phyloP scores from a whole-genome alignment of 768 basidiomycete genomes.

The Boletus rufocinnamomeus region DNA sequence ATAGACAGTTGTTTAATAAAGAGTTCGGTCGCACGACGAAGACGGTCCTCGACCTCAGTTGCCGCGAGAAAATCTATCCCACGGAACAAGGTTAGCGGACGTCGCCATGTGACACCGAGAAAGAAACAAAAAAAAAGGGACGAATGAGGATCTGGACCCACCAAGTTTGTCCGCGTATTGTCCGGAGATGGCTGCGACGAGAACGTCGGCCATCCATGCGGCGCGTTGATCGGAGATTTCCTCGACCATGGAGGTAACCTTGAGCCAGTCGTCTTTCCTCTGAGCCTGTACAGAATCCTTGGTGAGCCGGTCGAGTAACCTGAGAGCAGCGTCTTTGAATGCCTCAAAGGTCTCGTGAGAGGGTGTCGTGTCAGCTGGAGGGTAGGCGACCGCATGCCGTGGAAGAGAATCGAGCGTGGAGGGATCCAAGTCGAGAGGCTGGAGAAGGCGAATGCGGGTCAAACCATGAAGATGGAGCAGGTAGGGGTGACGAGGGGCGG shows the following conservation, averaged over 20 bases:
- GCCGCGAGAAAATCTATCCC: slow-evolving; percentile 60
- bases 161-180: slow-evolving; percentile 76
- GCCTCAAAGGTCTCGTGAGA: slow-evolving; percentile 56
- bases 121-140: neutral
- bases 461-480: slow-evolving; percentile 73
- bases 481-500: slow-evolving; percentile 54
- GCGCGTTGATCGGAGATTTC: slow-evolving; percentile 64
- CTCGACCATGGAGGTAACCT: slow-evolving; percentile 71
- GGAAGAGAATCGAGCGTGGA: slow-evolving; percentile 36
- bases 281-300: slow-evolving; percentile 44
- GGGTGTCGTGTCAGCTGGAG: slow-evolving; percentile 43
- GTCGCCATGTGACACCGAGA: neutral
- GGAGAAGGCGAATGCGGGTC: slow-evolving; percentile 59
- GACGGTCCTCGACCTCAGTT: slow-evolving; percentile 58
- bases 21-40: slow-evolving; percentile 66
- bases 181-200: slow-evolving; percentile 55
- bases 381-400: slow-evolving; percentile 50
- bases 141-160: slow-evolving; percentile 34
- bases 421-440: slow-evolving; percentile 36
- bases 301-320: slow-evolving; percentile 65
- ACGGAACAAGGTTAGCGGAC: slow-evolving; percentile 4
- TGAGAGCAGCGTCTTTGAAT: slow-evolving; percentile 69
- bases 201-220: slow-evolving; percentile 77
- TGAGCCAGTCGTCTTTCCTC: slow-evolving; percentile 66
- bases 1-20: slow-evolving; percentile 78